A percentile compares a stretch with the other conserved stretches of the same genome.
Conservation (phyloP, 371 early-diverging fungal species). For the Mucor circinelloides region DNA sequence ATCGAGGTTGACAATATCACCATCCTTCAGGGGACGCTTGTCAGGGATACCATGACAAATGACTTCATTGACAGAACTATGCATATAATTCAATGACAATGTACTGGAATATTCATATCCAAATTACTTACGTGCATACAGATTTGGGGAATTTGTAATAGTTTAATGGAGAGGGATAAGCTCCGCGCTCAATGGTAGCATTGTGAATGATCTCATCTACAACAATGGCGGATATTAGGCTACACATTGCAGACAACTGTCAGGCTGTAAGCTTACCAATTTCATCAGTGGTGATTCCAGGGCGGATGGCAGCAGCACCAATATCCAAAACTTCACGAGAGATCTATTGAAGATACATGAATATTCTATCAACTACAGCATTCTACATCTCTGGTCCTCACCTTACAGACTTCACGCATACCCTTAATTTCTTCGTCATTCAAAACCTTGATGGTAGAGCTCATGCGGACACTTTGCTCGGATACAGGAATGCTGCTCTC, state of each 20-base stretch:
- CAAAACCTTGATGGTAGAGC: constrained; percentile 71
- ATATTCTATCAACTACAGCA: neutral
- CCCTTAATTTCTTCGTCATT: constrained; percentile 75
- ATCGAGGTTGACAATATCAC: constrained; percentile 94
- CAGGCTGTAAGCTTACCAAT: constrained; percentile 50
- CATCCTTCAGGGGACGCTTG: constrained; percentile 80
- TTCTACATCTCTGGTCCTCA: constrained; percentile 14
- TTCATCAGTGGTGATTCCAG: constrained; percentile 92
- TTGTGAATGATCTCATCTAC: constrained; percentile 85
- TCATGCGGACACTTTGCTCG: constrained; percentile 63
- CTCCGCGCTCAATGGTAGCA: constrained; percentile 82
- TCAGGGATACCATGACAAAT: constrained; percentile 95
- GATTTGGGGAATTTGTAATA: constrained; percentile 93
- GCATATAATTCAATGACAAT: constrained; percentile 34
- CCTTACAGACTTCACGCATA: constrained; percentile 84
- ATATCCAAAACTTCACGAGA: constrained; percentile 87
- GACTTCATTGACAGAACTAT: constrained; percentile 67
- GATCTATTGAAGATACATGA: constrained; percentile 43
- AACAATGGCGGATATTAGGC: neutral
- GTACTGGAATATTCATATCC: neutral
- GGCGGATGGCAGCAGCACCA: constrained; percentile 76
- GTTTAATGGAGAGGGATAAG: constrained; percentile 96
- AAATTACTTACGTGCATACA: constrained; percentile 84
- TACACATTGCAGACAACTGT: neutral
- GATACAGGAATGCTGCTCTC: constrained; percentile 68